These are phyloP conservation scores for Sicyos baderoa DNA, from an alignment of 306 rosid genomes.

Conservation along the genomic window DNA sequence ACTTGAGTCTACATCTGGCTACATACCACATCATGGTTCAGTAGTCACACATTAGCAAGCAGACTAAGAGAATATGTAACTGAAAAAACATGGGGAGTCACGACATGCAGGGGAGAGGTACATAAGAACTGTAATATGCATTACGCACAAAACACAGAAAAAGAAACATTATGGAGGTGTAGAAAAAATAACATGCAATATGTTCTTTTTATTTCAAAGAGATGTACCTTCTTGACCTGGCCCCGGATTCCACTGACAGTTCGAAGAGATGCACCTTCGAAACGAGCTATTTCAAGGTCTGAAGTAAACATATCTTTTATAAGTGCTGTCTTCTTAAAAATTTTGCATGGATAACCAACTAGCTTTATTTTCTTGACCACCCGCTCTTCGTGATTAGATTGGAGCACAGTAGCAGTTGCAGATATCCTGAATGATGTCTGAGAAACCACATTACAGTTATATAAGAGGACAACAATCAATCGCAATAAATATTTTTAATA, in stretches of 20 bases:
- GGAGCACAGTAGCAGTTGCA: conserved; percentile 80
- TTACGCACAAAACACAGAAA: background rate
- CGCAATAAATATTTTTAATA: background rate
- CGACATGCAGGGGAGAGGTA: background rate
- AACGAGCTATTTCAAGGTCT: conserved; percentile 87
- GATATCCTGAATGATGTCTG: conserved; percentile 82
- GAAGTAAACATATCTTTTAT: conserved; percentile 89
- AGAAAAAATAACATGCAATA: background rate
- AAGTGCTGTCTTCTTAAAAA: conserved; percentile 88
- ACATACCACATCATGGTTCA: conserved; percentile 2
- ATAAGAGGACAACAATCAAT: conserved; percentile 12
- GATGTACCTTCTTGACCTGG: conserved; percentile 85
- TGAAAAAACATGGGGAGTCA: background rate
- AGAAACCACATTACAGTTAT: conserved; percentile 27
- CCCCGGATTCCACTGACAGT: conserved; percentile 94
- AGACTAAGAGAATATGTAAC: background rate
- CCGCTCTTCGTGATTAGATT: conserved; percentile 70
- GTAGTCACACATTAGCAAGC: conserved; percentile 14
- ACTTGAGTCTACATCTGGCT: background rate
- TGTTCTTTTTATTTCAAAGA: conserved; percentile 13
- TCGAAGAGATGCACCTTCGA: conserved; percentile 87
- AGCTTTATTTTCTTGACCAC: conserved; percentile 86
- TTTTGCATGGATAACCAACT: conserved; percentile 84
- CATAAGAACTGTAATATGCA: background rate
- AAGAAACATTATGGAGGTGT: background rate